Conservation (phyloP, 441 rosid species). For the Kokia cookei region DNA sequence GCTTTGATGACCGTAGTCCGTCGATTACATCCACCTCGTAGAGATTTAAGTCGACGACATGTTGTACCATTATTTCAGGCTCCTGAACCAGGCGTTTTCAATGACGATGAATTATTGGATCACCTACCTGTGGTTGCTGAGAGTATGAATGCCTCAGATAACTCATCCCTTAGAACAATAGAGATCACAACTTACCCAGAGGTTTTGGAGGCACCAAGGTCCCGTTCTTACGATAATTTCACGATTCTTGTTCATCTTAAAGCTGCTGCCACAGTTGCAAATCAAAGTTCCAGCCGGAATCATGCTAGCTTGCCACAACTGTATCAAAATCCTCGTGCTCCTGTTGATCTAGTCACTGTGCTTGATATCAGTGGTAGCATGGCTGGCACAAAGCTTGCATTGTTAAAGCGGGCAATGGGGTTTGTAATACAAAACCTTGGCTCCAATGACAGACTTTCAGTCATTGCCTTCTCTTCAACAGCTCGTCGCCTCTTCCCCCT, state of each 20-base stretch:
- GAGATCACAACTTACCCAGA: slow-evolving; percentile 66
- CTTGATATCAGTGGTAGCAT: slow-evolving; percentile 99
- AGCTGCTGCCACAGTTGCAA: slow-evolving; percentile 46
- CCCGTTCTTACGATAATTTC: slow-evolving; percentile 52
- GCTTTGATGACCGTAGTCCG: slow-evolving; percentile 48
- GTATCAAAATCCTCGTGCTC: slow-evolving; percentile 58
- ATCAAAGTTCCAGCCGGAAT: slow-evolving; percentile 23
- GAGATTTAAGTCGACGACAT: slow-evolving; percentile 50
- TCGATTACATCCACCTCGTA: slow-evolving; percentile 49
- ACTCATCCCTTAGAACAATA: slow-evolving; percentile 34
- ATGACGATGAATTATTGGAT: slow-evolving; percentile 77
- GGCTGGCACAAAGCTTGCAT: slow-evolving; percentile 97
- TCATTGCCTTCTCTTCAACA: slow-evolving; percentile 95
- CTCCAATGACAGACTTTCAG: slow-evolving; percentile 84
- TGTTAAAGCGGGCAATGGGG: slow-evolving; percentile 97
- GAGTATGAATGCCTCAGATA: slow-evolving; percentile 20
- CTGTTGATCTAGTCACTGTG: slow-evolving; percentile 86
- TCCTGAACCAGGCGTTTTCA: slow-evolving; percentile 66
- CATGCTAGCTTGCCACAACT: slow-evolving; percentile 31
- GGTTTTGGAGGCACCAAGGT: slow-evolving; percentile 53
- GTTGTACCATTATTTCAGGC: slow-evolving; percentile 46
- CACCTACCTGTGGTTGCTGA: slow-evolving; percentile 36
- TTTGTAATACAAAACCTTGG: slow-evolving; percentile 98
- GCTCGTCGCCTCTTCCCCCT: slow-evolving; percentile 90
- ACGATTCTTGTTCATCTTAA: slow-evolving; percentile 73